Conservation (phyloP, 768 basidiomycete species). For the Dioszegia hungarica region DNA sequence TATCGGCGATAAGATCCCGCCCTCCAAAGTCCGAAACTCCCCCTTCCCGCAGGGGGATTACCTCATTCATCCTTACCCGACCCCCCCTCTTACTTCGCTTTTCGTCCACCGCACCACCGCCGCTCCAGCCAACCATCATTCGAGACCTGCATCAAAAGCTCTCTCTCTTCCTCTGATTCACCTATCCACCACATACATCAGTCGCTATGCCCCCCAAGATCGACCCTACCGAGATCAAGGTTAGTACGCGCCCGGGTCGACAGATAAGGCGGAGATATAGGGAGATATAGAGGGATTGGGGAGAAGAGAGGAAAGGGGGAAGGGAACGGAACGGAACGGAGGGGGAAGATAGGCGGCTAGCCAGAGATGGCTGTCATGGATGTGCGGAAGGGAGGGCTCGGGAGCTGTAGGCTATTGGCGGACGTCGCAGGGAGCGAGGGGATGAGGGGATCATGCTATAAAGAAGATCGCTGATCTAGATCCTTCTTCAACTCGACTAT, state of each 20-base stretch:
- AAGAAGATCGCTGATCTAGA: constrained; percentile 6
- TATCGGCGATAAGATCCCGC: constrained; percentile 11
- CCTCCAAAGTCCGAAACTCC: not conserved
- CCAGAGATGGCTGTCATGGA: too few relatives aligned
- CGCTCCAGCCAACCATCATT: not conserved
- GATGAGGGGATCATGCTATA: not conserved
- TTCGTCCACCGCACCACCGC: not conserved
- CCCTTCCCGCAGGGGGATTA: not conserved
- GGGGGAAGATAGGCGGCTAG: too few relatives aligned
- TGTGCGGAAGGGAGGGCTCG: not conserved
- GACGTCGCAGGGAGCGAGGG: not conserved
- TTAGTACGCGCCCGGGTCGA: constrained; percentile 16
- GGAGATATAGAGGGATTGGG: too few relatives aligned
- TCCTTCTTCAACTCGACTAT: not conserved
- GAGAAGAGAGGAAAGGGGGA: not conserved
- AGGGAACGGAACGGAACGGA: not conserved
- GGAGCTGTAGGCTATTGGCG: not conserved
- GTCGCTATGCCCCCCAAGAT: constrained; percentile 50
- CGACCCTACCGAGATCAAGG: constrained; percentile 93
- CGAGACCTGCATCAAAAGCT: not conserved
- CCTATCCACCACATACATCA: constrained; percentile 1
- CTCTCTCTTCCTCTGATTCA: not conserved
- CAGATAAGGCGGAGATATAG: too few relatives aligned
- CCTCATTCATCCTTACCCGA: not conserved
- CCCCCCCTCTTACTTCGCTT: not conserved